Percentiles rank a stretch among this genome's conserved stretches.
Evolutionary conservation across 108 stramenopile species (phyloP).

Genomic region (Mediolabrus comicus): DNA sequence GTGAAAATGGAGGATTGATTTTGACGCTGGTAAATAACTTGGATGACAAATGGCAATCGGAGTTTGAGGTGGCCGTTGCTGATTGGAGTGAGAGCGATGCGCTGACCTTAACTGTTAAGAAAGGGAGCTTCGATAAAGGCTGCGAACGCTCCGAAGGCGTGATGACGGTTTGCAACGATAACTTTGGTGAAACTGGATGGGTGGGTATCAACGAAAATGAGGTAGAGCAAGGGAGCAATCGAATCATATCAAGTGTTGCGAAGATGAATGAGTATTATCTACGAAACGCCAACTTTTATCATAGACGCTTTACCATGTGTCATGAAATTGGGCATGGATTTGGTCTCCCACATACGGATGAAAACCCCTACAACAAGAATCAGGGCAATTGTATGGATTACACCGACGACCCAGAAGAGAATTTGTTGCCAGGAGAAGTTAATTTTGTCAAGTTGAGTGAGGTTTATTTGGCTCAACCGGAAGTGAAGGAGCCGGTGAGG

Average conservation of each 20-base stretch:
- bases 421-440: constrained; percentile 54
- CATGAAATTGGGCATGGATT: constrained; percentile 61
- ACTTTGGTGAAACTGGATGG: constrained; percentile 77
- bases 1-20: constrained; percentile 50
- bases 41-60: constrained; percentile 61
- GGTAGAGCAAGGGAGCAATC: background rate
- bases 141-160: constrained; percentile 52
- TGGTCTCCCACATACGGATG: constrained; percentile 84
- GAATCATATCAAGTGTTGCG: constrained; percentile 57
- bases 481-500: background rate
- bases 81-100: constrained; percentile 74
- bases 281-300: constrained; percentile 47
- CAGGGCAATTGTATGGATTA: constrained; percentile 81
- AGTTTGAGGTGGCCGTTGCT: constrained; percentile 50
- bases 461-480: constrained; percentile 49
- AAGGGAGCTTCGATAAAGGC: background rate
- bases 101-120: constrained; percentile 41
- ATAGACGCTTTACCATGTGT: constrained; percentile 58
- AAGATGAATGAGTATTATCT: constrained; percentile 85
- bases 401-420: constrained; percentile 54
- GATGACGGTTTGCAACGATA: constrained; percentile 73
- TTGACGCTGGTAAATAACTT: constrained; percentile 58
- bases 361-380: constrained; percentile 64
- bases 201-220: constrained; percentile 72
- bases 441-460: constrained; percentile 51